These are phyloP conservation scores for Hypoxylon subgilvum DNA, from an alignment of 495 filamentous ascomycete species.

Conservation along the genomic window DNA sequence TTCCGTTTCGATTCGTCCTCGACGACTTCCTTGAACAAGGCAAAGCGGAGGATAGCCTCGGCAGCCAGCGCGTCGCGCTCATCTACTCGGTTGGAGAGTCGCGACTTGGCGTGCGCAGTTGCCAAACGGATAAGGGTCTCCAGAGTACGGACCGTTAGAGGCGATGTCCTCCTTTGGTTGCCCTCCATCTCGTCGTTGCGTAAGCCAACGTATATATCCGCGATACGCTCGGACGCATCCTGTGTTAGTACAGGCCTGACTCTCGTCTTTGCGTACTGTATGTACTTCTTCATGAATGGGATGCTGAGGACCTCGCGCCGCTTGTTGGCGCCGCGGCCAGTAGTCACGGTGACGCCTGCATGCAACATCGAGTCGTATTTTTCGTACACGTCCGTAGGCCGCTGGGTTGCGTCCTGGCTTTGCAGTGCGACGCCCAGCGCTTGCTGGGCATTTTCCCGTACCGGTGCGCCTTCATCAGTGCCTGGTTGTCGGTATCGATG, in stretches of 20 bases:
- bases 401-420: conserved; percentile 69
- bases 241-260: conserved; percentile 92
- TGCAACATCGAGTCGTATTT: conserved; percentile 97
- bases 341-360: conserved; percentile 80
- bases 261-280: conserved; percentile 94
- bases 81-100: conserved; percentile 90
- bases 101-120: conserved; percentile 93
- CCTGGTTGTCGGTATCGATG: conserved; percentile 94
- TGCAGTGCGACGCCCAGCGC: conserved; percentile 88
- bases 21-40: conserved; percentile 96
- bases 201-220: conserved; percentile 88
- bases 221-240: conserved; percentile 89
- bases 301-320: conserved; percentile 93
- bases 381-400: conserved; percentile 88
- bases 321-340: conserved; percentile 72
- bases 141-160: conserved; percentile 95
- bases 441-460: conserved; percentile 86
- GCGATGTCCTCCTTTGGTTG: conserved; percentile 89
- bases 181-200: conserved; percentile 95
- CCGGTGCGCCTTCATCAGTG: conserved; percentile 92
- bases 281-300: conserved; percentile 99
- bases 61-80: conserved; percentile 87
- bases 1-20: conserved; percentile 85
- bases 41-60: conserved; percentile 89
- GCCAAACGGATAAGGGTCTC: conserved; percentile 97